Conservation (phyloP, 768 basidiomycete species). For the Boletellus sp. region DNA sequence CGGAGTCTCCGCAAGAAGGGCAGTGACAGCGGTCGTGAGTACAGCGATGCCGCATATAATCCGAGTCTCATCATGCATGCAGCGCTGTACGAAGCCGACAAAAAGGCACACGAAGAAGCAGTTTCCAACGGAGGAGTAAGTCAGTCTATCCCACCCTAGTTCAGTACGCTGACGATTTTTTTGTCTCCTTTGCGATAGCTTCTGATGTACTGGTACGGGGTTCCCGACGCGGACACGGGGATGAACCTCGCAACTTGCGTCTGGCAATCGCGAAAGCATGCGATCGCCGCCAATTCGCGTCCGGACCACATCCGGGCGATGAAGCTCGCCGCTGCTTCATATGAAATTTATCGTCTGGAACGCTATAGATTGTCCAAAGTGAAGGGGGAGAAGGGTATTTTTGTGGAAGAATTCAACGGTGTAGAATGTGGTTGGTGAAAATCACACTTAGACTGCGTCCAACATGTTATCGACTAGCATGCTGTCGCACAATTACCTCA, state of each 20-base stretch:
- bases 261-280: conserved; percentile 87
- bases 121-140: conserved; percentile 80
- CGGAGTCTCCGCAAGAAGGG: conserved; percentile 70
- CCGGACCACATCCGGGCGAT: conserved; percentile 83
- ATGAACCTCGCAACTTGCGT: conserved; percentile 94
- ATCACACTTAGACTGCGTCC: background rate
- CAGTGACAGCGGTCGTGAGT: conserved; percentile 64
- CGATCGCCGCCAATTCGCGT: conserved; percentile 71
- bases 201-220: conserved; percentile 92
- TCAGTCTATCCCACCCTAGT: conserved; percentile 7
- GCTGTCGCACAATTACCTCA: no score
- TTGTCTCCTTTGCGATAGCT: conserved; percentile 40
- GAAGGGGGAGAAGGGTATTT: conserved; percentile 53
- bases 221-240: conserved; percentile 69
- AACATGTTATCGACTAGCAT: no score
- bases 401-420: conserved; percentile 56
- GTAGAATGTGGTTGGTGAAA: conserved; percentile 70
- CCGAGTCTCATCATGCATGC: conserved; percentile 6
- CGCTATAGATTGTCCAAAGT: conserved; percentile 70
- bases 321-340: conserved; percentile 70
- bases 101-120: conserved; percentile 88
- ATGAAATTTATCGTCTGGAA: conserved; percentile 76
- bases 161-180: background rate
- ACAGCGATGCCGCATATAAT: background rate
- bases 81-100: conserved; percentile 87